Conservation (phyloP, 768 basidiomycete genomes). For the Leccinum ochraceum region DNA sequence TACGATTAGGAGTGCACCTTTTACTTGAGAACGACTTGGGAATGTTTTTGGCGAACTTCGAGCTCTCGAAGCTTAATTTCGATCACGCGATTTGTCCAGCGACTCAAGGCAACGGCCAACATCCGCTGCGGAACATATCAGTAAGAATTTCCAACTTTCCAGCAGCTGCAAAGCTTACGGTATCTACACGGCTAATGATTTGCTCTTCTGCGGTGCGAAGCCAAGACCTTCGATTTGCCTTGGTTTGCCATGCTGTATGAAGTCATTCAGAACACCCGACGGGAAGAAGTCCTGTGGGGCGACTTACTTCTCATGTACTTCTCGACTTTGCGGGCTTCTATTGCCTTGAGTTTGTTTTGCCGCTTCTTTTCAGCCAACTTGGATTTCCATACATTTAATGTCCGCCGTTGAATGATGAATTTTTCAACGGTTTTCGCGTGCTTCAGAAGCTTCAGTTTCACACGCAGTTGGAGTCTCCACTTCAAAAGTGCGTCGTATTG, state of each 20-base stretch:
- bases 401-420: constrained; percentile 49
- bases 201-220: constrained; percentile 45
- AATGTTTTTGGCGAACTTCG: constrained; percentile 53
- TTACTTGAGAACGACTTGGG: constrained; percentile 41
- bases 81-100: constrained; percentile 76
- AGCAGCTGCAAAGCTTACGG: constrained; percentile 34
- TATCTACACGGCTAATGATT: constrained; percentile 40
- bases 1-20: constrained; percentile 4
- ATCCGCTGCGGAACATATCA: constrained; percentile 45
- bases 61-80: constrained; percentile 72
- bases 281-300: constrained; percentile 14
- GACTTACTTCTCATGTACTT: constrained; percentile 34
- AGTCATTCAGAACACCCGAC: constrained; percentile 11
- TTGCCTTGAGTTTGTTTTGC: constrained; percentile 44
- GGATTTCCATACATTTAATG: constrained; percentile 50
- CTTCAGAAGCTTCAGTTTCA: constrained; percentile 48
- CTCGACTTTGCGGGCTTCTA: constrained; percentile 40
- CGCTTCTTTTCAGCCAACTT: constrained; percentile 46
- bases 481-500: constrained; percentile 48
- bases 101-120: constrained; percentile 45
- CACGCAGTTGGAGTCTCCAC: constrained; percentile 60
- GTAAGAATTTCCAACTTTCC: not conserved
- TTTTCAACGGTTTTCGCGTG: constrained; percentile 56
- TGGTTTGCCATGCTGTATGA: constrained; percentile 49
- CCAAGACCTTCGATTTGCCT: constrained; percentile 39